Evolutionary conservation across 305 asterid genomes (phyloP).

Genomic region (Petunia hybrid): DNA sequence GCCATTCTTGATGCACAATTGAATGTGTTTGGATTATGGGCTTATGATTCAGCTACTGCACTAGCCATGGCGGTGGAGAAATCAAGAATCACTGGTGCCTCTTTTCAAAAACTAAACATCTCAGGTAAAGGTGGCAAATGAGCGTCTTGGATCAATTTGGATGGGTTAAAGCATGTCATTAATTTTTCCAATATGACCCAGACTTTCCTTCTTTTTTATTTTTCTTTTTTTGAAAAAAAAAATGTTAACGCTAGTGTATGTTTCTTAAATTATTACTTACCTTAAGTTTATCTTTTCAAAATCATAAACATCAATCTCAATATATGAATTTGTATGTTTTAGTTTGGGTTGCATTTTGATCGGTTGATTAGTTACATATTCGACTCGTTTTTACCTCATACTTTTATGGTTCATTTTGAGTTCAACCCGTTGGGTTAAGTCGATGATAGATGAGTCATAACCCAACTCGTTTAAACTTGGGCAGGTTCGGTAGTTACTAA

Average conservation of each 20-base stretch:
- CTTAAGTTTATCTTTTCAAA: not conserved
- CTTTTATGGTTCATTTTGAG: not conserved
- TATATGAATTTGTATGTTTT: not conserved
- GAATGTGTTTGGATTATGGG: constrained; percentile 60
- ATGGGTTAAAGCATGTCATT: not conserved
- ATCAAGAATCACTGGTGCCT: constrained; percentile 33
- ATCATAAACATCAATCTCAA: not conserved
- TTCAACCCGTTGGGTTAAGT: not conserved
- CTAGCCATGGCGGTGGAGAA: constrained; percentile 68
- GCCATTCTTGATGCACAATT: constrained; percentile 30
- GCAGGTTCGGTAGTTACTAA: no score
- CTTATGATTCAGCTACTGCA: constrained; percentile 62
- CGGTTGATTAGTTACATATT: no score
- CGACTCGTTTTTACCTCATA: not conserved
- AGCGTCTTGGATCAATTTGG: not conserved
- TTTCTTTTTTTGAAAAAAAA: not conserved
- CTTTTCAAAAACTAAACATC: constrained; percentile 29
- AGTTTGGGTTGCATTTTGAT: not conserved
- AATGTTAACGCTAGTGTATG: not conserved
- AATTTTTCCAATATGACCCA: not conserved
- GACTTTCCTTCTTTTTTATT: not conserved
- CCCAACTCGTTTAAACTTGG: not conserved
- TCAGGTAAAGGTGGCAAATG: constrained; percentile 18
- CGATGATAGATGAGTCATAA: not conserved
- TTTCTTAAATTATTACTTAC: not conserved